Evolutionary conservation across 352 stramenopile genomes (phyloP), one percentile per base, ranked within the genome.

Genomic region (Phytophthora hibernalis): DNA sequence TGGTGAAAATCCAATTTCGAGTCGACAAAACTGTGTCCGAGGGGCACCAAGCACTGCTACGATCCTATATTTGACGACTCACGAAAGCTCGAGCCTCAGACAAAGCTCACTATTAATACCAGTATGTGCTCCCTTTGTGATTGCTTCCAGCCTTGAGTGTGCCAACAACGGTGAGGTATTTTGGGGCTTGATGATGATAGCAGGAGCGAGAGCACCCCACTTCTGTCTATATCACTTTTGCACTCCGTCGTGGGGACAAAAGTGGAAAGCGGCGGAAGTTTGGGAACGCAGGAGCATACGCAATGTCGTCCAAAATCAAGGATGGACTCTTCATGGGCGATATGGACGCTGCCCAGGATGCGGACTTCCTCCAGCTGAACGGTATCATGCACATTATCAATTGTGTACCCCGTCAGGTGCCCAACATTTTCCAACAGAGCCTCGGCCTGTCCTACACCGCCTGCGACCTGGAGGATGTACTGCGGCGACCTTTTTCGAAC

Each of bases 321-420:
- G 93, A 98, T 78, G 91, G 91, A 8, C 82, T 98, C 47, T 98
- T 98, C 77, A 94, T 98, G 70, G 93, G 92, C 62, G 93, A 98
- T 70, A 87, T 94, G 20, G 90, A 97, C 47, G 87, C 89, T n/a
- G 91, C 85, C 33, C 92, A 98, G 68, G 93, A 98, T 64, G 79
- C 87, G 43, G 93, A 98, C 54, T 98, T 98, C 74, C 77, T 98
- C 30, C 88, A 97, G 73, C 78, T 97, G 38, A 98, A 98, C 49
- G 96, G 96, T 51, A 97, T 98, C 54, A 82, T 83, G 51, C 86
- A 94, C 65, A 88, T 98, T 58, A 75, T 98, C 62, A 98, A 98
- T 68, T 98, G 91, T 57, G 92, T 96, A 45, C 92, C 91, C 16
- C 78, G 84, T 5, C 83, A 98, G 53, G 77, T 98, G 44, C 92